These are phyloP conservation scores for Chlamydomonas applanata DNA, from an alignment of 139 green algal species.

Conservation along the genomic window DNA sequence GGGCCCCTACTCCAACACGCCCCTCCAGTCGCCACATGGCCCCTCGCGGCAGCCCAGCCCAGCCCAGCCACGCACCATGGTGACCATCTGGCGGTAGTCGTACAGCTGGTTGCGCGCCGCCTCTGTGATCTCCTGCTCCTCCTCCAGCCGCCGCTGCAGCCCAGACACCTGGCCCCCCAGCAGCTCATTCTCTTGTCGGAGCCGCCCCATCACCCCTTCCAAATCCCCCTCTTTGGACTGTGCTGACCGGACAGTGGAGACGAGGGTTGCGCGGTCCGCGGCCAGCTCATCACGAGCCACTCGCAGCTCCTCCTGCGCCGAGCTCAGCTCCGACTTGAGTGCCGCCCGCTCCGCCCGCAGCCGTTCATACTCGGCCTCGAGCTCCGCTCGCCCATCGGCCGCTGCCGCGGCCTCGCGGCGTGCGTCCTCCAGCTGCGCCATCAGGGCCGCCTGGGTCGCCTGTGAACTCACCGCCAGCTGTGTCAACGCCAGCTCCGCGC, in stretches of 20 bases:
- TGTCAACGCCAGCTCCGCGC: constrained; percentile 36
- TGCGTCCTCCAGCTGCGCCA: constrained; percentile 18
- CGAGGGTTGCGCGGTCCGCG: constrained; percentile 30
- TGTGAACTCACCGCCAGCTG: constrained; percentile 27
- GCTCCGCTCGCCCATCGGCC: constrained; percentile 6
- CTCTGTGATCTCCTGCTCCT: constrained; percentile 41
- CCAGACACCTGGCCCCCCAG: constrained; percentile 14
- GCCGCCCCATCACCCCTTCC: not conserved
- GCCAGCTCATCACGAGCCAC: constrained; percentile 6
- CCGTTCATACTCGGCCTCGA: constrained; percentile 33
- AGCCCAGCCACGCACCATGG: constrained; percentile 10
- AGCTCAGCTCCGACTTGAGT: not conserved
- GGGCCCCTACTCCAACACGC: no score
- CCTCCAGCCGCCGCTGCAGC: constrained; percentile 27
- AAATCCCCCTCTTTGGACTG: constrained; percentile 20
- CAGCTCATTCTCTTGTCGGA: constrained; percentile 31
- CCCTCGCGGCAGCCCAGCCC: no score
- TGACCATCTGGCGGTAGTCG: constrained; percentile 41
- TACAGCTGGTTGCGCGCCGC: constrained; percentile 38
- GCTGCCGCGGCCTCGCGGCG: constrained; percentile 12
- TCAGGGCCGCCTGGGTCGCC: not conserved
- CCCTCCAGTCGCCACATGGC: no score
- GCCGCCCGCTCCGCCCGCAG: constrained; percentile 26
- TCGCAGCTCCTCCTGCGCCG: constrained; percentile 3
- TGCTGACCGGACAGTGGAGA: constrained; percentile 16